Evolutionary conservation across 2,329 filamentous ascomycete genomes (phyloP).

Genomic region (Stachybotrys elegans): DNA sequence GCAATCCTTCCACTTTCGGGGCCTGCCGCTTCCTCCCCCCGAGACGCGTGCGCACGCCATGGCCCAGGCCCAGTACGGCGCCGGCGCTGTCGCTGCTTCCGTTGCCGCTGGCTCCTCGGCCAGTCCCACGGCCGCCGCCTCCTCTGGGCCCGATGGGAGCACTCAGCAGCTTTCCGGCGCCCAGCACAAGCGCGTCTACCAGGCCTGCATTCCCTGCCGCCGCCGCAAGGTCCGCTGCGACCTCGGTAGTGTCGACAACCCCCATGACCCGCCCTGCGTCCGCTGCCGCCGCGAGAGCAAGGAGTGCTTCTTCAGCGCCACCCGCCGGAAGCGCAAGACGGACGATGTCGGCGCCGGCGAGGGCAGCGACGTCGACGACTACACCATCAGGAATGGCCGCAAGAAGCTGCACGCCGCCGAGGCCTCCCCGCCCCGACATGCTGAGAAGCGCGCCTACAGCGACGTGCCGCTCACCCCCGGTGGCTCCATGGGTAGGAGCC

Average conservation of each 20-base stretch:
- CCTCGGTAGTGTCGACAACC: conserved; percentile 79
- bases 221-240: conserved; percentile 59
- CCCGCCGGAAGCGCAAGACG: conserved; percentile 83
- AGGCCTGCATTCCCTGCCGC: conserved; percentile 58
- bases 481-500: conserved; percentile 58
- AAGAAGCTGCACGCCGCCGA: conserved; percentile 55
- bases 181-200: conserved; percentile 58
- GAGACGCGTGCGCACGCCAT: not conserved
- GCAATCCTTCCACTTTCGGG: too few species aligned
- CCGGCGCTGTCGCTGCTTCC: conserved; percentile 10
- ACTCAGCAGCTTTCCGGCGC: conserved; percentile 6
- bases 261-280: conserved; percentile 88
- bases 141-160: conserved; percentile 11
- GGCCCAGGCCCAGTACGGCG: conserved; percentile 1
- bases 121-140: conserved; percentile 14
- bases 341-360: conserved; percentile 55
- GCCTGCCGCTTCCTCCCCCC: not conserved
- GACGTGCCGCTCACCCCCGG: conserved; percentile 58
- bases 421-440: conserved; percentile 34
- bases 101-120: conserved; percentile 13
- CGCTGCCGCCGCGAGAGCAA: conserved; percentile 93
- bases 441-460: conserved; percentile 42
- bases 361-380: conserved; percentile 54
- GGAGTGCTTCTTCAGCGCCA: conserved; percentile 95
- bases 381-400: conserved; percentile 67